A percentile compares a stretch with the other conserved stretches of the same genome.
phyloP scores from a whole-genome alignment of 2,329 filamentous ascomycete species.

The Fusarium sp. region DNA sequence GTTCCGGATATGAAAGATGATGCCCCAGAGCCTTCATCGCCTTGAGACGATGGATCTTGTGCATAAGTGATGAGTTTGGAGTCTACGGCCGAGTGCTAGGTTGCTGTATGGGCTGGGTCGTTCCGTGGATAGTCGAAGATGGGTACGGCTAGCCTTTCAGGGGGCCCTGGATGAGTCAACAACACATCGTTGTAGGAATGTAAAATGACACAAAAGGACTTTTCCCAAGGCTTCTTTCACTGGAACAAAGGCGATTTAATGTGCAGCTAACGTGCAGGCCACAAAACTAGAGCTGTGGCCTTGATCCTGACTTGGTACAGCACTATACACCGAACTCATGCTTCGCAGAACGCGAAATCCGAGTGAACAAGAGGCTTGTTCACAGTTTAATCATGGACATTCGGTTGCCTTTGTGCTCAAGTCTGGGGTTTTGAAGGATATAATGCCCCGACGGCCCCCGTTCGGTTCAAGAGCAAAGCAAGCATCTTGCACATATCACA shows the following conservation, averaged over 20 bases:
- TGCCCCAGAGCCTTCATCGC: conserved; percentile 45
- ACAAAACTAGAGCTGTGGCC: not conserved
- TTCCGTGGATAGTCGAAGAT: not conserved
- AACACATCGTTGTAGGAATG: not conserved
- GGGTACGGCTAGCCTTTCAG: not conserved
- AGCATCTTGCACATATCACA: too few species aligned
- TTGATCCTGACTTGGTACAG: not conserved
- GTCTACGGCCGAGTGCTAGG: not conserved
- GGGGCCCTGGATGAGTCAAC: not conserved
- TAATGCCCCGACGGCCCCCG: not conserved
- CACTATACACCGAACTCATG: not conserved
- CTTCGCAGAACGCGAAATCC: not conserved
- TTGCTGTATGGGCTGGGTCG: not conserved
- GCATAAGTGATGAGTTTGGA: not conserved
- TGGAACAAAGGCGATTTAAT: not conserved
- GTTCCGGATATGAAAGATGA: conserved; percentile 76
- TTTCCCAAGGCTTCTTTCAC: not conserved
- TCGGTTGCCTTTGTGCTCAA: not conserved
- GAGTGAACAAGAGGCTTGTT: not conserved
- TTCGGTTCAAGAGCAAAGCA: not conserved
- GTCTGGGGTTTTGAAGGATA: not conserved
- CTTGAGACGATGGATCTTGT: conserved; percentile 19
- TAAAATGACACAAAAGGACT: not conserved
- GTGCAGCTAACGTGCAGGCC: too few species aligned
- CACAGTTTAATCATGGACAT: not conserved